A percentile compares a stretch with the other conserved stretches of the same genome.
Conservation (phyloP, 371 early-diverging fungal genomes). For the Dentiscutata heterogama region DNA sequence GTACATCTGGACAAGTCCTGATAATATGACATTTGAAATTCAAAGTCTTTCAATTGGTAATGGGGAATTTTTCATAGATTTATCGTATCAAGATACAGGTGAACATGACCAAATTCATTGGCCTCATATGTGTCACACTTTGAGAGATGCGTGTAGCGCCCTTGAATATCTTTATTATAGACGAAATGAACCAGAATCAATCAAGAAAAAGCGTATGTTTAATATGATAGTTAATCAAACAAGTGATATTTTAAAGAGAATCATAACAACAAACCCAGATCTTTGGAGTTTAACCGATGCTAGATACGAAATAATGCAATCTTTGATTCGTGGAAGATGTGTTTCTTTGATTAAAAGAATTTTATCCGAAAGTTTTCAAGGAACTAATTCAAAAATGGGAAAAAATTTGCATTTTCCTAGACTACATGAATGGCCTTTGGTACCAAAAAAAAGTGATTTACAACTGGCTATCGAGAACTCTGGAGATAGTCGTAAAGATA, state of each 20-base stretch:
- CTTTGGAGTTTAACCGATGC: conserved; percentile 25
- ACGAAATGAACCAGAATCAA: conserved; percentile 10
- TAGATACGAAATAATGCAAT: conserved; percentile 11
- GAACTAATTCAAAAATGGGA: background rate
- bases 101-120: background rate
- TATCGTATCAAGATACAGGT: background rate
- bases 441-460: conserved; percentile 26
- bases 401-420: conserved; percentile 29
- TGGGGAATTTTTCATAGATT: background rate
- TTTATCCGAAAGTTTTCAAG: background rate
- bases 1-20: conserved; percentile 8
- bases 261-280: background rate
- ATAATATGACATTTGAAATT: background rate
- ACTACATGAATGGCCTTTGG: background rate
- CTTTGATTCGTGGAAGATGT: background rate
- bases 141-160: conserved; percentile 13
- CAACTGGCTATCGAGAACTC: background rate
- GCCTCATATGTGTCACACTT: background rate
- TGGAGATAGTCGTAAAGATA: background rate
- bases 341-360: background rate
- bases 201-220: background rate
- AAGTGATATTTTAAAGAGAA: background rate
- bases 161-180: background rate
- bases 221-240: background rate
- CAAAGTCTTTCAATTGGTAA: background rate